These are phyloP conservation scores for Xylariales sp. DNA, from an alignment of 2,329 filamentous ascomycete species.

Conservation along the genomic window DNA sequence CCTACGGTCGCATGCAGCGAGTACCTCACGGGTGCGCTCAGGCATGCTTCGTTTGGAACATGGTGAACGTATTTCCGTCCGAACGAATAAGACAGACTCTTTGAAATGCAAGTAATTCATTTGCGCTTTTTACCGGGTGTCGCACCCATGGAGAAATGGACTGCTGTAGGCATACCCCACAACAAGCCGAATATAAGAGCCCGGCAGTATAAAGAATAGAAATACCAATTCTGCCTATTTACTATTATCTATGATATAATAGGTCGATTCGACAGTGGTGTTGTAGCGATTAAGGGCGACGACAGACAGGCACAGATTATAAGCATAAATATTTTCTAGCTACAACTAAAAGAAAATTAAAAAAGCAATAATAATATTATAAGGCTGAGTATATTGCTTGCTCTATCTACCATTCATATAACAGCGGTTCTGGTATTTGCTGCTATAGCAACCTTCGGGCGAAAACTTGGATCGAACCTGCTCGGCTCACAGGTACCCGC, in stretches of 20 bases:
- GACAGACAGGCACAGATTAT: neutral
- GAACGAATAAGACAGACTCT: conserved; percentile 14
- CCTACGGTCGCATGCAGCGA: neutral
- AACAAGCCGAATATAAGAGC: conserved; percentile 3
- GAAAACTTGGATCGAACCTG: too few species aligned
- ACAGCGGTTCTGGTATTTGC: too few species aligned
- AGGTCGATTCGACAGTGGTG: neutral
- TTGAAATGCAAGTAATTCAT: neutral
- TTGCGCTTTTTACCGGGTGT: conserved; percentile 17
- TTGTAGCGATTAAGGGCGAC: neutral
- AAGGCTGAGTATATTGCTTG: too few species aligned
- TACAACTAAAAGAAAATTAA: too few species aligned
- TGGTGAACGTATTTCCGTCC: conserved; percentile 3
- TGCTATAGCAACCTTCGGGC: too few species aligned
- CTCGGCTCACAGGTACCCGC: too few species aligned
- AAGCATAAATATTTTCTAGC: neutral
- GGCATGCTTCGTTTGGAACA: conserved; percentile 5
- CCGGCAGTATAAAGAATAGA: conserved; percentile 7
- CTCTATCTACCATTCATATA: too few species aligned
- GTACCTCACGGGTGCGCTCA: neutral
- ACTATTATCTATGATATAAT: neutral
- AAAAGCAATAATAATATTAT: too few species aligned
- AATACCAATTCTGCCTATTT: conserved; percentile 13
- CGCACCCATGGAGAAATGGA: conserved; percentile 16
- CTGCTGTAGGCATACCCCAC: conserved; percentile 1